Evolutionary conservation across 148 eudicot genomes (phyloP).

Genomic region (Gaultheria prostrata): DNA sequence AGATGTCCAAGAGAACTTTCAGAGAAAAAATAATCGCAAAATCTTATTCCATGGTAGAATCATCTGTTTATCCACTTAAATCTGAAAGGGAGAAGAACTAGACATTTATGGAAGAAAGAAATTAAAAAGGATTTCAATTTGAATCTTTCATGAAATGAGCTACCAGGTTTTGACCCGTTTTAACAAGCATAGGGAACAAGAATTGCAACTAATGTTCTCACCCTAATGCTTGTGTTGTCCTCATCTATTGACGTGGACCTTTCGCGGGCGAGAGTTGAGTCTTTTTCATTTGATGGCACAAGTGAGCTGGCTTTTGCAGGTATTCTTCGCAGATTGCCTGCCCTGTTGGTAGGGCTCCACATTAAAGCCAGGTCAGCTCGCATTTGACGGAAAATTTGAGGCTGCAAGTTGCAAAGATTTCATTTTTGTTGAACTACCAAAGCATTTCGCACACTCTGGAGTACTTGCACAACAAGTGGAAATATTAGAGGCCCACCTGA

Average conservation of each 20-base stretch:
- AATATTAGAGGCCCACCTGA: slow-evolving; percentile 46
- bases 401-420: slow-evolving; percentile 45
- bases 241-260: slow-evolving; percentile 34
- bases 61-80: neutral
- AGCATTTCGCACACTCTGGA: slow-evolving; percentile 6
- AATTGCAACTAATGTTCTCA: slow-evolving; percentile 18
- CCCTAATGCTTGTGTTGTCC: slow-evolving; percentile 56
- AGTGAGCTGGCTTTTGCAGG: slow-evolving; percentile 40
- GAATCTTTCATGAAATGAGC: neutral
- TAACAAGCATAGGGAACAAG: neutral
- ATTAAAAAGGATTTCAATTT: neutral
- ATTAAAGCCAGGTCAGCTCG: slow-evolving; percentile 80
- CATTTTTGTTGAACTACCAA: neutral
- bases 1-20: neutral
- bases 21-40: neutral
- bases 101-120: neutral
- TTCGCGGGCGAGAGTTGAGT: slow-evolving; percentile 27
- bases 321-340: slow-evolving; percentile 52
- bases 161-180: neutral
- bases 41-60: neutral
- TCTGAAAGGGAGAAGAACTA: neutral
- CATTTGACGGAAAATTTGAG: slow-evolving; percentile 68
- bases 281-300: slow-evolving; percentile 24
- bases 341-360: slow-evolving; percentile 72
- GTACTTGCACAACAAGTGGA: slow-evolving; percentile 1